phyloP scores from a whole-genome alignment of 345 rosid genomes.

The Euphorbia lathyris region DNA sequence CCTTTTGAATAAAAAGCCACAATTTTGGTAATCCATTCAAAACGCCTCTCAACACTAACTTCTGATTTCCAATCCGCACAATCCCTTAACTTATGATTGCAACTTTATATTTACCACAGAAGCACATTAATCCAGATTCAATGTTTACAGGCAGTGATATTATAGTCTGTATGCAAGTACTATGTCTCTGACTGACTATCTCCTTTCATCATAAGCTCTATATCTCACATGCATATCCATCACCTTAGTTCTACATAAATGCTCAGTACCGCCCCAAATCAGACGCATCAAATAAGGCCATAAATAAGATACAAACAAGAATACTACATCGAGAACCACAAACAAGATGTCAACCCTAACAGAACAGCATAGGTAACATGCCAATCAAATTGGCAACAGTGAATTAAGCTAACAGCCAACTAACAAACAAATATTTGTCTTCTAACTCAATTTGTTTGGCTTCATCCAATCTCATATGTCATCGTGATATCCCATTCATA shows the following conservation, averaged over 20 bases:
- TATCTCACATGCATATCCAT: background rate
- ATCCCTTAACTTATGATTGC: background rate
- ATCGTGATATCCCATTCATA: background rate
- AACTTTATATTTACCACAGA: background rate
- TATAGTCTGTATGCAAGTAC: background rate
- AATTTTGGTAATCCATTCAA: background rate
- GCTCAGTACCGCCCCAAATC: background rate
- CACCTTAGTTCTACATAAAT: background rate
- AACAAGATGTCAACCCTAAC: background rate
- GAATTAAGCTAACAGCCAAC: background rate
- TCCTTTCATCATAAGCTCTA: background rate
- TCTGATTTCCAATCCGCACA: background rate
- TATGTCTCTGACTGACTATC: too few species aligned
- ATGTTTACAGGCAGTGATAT: background rate
- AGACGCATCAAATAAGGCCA: background rate
- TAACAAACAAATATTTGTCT: background rate
- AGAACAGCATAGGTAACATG: background rate
- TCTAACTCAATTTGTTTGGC: background rate
- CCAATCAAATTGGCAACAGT: background rate
- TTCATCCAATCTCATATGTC: too few species aligned
- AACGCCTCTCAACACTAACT: background rate
- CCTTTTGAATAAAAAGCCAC: background rate
- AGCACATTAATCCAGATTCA: background rate
- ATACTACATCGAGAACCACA: constrained; percentile 1
- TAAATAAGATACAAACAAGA: background rate